Percentiles rank a stretch among this genome's conserved stretches.
Conservation (phyloP, 208 protist genomes). For the Leishmania tarentolae region DNA sequence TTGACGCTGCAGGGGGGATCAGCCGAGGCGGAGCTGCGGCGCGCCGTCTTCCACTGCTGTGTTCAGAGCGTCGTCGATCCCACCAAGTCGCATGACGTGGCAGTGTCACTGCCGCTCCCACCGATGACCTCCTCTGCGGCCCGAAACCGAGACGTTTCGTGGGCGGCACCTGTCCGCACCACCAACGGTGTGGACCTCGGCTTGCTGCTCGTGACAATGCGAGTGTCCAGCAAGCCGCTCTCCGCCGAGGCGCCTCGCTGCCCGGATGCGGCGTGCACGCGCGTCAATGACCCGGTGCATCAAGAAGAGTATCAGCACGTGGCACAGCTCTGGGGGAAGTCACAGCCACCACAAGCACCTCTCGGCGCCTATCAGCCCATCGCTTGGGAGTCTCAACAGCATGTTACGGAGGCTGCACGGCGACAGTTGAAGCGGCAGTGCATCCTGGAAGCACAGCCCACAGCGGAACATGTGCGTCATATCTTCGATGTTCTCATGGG, state of each 20-base stretch:
- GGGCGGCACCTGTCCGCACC: conserved; percentile 68
- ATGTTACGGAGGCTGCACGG: conserved; percentile 60
- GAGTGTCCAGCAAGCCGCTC: conserved; percentile 58
- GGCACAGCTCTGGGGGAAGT: conserved; percentile 52
- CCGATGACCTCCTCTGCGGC: conserved; percentile 39
- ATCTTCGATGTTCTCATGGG: conserved; percentile 84
- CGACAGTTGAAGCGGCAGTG: conserved; percentile 60
- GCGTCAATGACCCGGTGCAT: conserved; percentile 83
- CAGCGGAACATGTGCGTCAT: conserved; percentile 79
- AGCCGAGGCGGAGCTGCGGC: conserved; percentile 19
- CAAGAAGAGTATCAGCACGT: conserved; percentile 72
- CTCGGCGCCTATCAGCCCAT: conserved; percentile 74
- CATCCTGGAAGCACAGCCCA: conserved; percentile 65
- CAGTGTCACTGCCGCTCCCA: conserved; percentile 60
- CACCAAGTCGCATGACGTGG: conserved; percentile 54
- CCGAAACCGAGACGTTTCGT: conserved; percentile 79
- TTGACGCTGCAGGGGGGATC: conserved; percentile 31
- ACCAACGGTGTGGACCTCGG: conserved; percentile 62
- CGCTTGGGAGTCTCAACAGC: conserved; percentile 71
- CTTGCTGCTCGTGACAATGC: conserved; percentile 59
- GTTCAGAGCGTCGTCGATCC: conserved; percentile 60
- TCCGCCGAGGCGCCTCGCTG: conserved; percentile 52
- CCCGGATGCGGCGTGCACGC: conserved; percentile 42
- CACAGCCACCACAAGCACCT: conserved; percentile 47
- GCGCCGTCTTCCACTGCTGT: conserved; percentile 64